Evolutionary conservation across 148 eudicot genomes (phyloP), one percentile per base, ranked within the genome.

Genomic region (Nepenthes mirabilis): DNA sequence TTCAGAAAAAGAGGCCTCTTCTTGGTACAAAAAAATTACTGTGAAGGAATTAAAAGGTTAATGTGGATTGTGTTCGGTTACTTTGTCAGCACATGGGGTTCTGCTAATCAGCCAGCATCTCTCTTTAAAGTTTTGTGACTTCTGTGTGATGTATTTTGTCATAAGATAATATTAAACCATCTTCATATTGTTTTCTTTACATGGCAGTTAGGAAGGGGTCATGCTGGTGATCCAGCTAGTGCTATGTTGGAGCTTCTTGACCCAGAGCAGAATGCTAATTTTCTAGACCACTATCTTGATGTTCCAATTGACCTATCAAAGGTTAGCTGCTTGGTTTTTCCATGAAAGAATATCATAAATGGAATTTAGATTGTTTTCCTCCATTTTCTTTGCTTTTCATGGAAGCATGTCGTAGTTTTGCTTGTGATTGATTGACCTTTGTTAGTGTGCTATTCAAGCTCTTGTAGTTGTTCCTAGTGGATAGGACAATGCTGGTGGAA

Each of bases 171-270:
- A 11, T n/a, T 32, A 0, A n/a, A 23, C 35, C 60, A 53, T 61
- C 63, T 63, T 68, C 43, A 58, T n/a, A 11, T 33, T 65, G 43
- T 62, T 61, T 40, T 52, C 11, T 14, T 63, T 49, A 45, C 9
- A 11, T 77, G 61, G 64, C 91, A 91, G 99, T 71, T 88, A 76
- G 99, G 96, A 71, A 82, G 87, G 57, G 99, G 96, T 61, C 91
- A 93, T 77, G 82, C 96, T 43, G 99, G 96, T 59, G 99, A 93
- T 78, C 99, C 99, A 37, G 99, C 99, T 36, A 93, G 99, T 86
- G 99, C 99, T 70, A 88, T 93, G 96, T 77, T 93, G 74, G 99
- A 93, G 74, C 95, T 93, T 57, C 99, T 93, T 68, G 96, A 93
- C 65, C 99, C 99, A 14, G 99, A 93, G 77, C 99, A 93, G 70